Evolutionary conservation across 2,329 filamentous ascomycete genomes (phyloP), one percentile per base, ranked within the genome.

Genomic region (Aspergillus luchuensis): DNA sequence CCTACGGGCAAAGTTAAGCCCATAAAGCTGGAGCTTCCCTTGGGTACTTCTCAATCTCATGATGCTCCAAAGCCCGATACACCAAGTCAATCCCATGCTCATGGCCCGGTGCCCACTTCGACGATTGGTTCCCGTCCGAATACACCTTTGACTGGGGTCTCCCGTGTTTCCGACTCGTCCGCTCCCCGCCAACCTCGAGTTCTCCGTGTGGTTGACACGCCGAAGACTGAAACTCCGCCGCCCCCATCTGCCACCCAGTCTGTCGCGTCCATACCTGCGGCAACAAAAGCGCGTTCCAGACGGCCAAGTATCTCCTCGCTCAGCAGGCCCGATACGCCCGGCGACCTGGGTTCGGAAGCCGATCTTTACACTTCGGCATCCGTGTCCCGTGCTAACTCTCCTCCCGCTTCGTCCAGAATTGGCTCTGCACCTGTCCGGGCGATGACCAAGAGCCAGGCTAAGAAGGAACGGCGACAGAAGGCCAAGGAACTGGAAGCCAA

Each of bases 381-480:
- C 4, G 76, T 82, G 15, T 88, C 87, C 8, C 82, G 86, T 38
- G 82, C 86, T 19, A 87, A 81, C 67, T 87, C 86, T 1, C 85
- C 86, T 33, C 78, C 77, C 28, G 78, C 77, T 11, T 78, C 78
- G 23, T 78, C 77, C 53, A 83, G 82, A 61, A 82, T 88, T 23
- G 85, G 86, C 5, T 83, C 84, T 47, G 86, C 85, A 2, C 85
- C 85, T 8, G 80, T 87, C 5, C 79, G 85, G 53, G 77, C 82
- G 54, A 84, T 87, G 71, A 87, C 84, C 5, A 88, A 88, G 73
- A 87, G 80, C 57, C 85, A 88, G 67, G 78, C 80, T 51, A 87
- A 87, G 74, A 89, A 87, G 71, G 83, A 86, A 59, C 74, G 83
- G 56, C 72, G 77, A 60, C 80, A 84, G 54, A 81, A 81, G 62